Evolutionary conservation across 208 protist species (phyloP).

Genomic region (Acanthamoeba healyi): DNA sequence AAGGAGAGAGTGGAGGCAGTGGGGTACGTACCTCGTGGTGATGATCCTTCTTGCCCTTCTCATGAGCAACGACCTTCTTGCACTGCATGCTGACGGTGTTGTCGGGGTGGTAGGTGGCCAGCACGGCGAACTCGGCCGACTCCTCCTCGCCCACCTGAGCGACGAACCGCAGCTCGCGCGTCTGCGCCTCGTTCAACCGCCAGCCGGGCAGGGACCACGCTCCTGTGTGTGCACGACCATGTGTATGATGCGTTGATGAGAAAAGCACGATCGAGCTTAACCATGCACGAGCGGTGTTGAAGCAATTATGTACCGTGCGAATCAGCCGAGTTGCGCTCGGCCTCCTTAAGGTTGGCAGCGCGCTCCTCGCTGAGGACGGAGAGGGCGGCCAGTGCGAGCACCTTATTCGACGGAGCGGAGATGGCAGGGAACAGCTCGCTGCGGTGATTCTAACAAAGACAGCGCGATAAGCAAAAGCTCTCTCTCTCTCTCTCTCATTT

Average conservation of each 20-base stretch:
- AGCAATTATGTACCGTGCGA: neutral
- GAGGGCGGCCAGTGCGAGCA: conserved; percentile 67
- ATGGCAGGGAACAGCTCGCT: conserved; percentile 25
- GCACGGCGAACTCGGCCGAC: neutral
- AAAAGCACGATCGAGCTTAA: too few species aligned
- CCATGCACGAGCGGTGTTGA: too few species aligned
- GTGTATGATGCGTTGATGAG: too few species aligned
- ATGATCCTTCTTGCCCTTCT: conserved; percentile 5
- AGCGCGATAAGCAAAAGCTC: too few species aligned
- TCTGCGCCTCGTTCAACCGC: neutral
- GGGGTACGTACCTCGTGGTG: neutral
- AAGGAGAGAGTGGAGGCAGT: too few species aligned
- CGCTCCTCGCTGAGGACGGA: conserved; percentile 69
- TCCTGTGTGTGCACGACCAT: neutral
- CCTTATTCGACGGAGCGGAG: conserved; percentile 45
- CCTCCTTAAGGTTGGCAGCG: neutral
- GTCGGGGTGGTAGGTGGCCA: neutral
- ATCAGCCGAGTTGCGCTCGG: neutral
- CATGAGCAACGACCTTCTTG: neutral
- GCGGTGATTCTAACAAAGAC: too few species aligned
- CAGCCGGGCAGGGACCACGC: neutral
- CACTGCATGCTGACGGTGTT: neutral
- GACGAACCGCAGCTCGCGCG: neutral
- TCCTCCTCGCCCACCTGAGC: neutral
- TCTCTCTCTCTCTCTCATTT: too few species aligned